phyloP scores from a whole-genome alignment of 2,329 filamentous ascomycete species.

The Aspergillus aculeatinus region DNA sequence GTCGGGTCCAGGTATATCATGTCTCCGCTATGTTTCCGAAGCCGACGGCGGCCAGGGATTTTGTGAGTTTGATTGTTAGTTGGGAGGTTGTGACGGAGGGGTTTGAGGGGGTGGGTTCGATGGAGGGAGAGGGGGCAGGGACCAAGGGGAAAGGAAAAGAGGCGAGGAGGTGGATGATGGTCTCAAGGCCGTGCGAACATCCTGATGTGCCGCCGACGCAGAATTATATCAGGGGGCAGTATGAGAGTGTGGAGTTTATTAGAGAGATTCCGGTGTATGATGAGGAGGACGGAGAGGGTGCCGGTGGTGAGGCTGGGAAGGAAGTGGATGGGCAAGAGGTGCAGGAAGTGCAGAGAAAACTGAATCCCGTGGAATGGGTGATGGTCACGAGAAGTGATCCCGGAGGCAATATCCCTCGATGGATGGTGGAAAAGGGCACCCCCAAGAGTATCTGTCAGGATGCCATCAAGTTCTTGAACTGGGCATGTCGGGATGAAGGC shows the following conservation, averaged over 20 bases:
- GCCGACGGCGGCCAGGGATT: constrained; percentile 83
- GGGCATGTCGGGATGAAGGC: constrained; percentile 61
- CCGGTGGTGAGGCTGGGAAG: constrained; percentile 11
- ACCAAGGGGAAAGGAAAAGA: constrained; percentile 28
- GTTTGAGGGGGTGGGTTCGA: constrained; percentile 17
- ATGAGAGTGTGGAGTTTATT: constrained; percentile 90
- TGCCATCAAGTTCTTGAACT: constrained; percentile 77
- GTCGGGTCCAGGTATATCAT: constrained; percentile 65
- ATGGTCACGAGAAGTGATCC: constrained; percentile 91
- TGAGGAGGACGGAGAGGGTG: background rate
- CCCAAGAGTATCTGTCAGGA: constrained; percentile 77
- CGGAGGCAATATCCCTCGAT: constrained; percentile 81
- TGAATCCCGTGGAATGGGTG: constrained; percentile 78
- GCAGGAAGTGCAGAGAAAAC: constrained; percentile 49
- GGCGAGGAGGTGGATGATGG: constrained; percentile 74
- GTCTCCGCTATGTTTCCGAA: constrained; percentile 87
- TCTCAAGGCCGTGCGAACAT: constrained; percentile 81
- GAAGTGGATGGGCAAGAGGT: constrained; percentile 13
- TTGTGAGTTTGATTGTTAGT: constrained; percentile 75
- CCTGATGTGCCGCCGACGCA: constrained; percentile 66
- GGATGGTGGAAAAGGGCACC: constrained; percentile 87
- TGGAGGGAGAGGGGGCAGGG: constrained; percentile 28
- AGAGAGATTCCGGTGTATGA: constrained; percentile 65
- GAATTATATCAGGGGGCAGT: constrained; percentile 78
- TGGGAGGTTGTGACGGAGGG: constrained; percentile 44